phyloP scores from a whole-genome alignment of 1,284 basidiomycete species.

The Trametes pubescens region DNA sequence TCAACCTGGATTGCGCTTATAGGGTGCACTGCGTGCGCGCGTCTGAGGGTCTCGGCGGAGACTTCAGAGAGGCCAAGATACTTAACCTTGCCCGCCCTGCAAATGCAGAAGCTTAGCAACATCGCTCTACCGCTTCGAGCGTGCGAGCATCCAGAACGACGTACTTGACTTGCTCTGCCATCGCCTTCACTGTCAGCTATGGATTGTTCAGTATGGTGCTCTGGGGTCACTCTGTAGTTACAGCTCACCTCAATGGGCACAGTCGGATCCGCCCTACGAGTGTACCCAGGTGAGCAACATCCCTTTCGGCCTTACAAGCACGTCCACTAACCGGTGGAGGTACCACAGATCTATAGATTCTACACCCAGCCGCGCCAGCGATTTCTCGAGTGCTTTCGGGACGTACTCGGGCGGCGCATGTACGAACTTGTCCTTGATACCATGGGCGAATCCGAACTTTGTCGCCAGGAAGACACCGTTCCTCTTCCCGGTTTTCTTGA shows the following conservation, averaged over 20 bases:
- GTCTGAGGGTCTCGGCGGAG: constrained; percentile 63
- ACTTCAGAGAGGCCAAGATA: constrained; percentile 73
- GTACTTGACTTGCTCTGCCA: constrained; percentile 64
- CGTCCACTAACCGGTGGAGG: constrained; percentile 44
- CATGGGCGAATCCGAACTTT: constrained; percentile 55
- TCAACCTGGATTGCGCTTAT: constrained; percentile 72
- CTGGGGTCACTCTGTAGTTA: no score
- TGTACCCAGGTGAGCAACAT: constrained; percentile 9
- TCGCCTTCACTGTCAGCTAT: constrained; percentile 53
- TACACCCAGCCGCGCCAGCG: constrained; percentile 50
- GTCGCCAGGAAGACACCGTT: constrained; percentile 55
- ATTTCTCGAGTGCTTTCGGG: constrained; percentile 45
- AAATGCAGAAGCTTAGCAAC: background rate
- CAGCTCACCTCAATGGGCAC: constrained; percentile 56
- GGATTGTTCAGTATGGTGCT: background rate
- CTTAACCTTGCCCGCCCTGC: constrained; percentile 65
- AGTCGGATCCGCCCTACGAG: constrained; percentile 49
- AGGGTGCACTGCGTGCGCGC: constrained; percentile 67
- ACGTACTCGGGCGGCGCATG: constrained; percentile 48
- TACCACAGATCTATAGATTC: constrained; percentile 59
- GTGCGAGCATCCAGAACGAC: background rate
- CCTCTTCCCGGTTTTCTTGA: constrained; percentile 49
- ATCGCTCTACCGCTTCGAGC: background rate
- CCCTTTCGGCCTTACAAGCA: background rate
- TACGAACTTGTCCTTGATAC: constrained; percentile 26